These are phyloP conservation scores for Aureobasidium musti DNA, from an alignment of 2,329 filamentous ascomycete genomes.

Conservation along the genomic window DNA sequence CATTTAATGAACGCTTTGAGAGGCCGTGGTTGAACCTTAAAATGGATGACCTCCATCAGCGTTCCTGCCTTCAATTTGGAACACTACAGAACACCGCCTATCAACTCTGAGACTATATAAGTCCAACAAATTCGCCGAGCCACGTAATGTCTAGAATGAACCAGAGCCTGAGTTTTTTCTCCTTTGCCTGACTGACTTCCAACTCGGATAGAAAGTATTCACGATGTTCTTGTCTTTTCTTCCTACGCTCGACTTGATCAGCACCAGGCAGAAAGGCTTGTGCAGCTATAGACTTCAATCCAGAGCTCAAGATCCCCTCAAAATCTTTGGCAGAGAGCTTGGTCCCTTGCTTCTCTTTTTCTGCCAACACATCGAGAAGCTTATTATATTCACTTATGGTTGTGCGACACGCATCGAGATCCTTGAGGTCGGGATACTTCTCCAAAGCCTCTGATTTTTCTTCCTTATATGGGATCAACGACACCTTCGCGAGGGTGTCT, in stretches of 20 bases:
- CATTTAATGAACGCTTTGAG: neutral
- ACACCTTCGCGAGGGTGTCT: neutral
- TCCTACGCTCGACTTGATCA: neutral
- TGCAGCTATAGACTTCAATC: neutral
- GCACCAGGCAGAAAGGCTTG: neutral
- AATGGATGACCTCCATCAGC: neutral
- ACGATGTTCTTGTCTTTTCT: neutral
- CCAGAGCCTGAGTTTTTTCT: neutral
- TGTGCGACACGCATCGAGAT: neutral
- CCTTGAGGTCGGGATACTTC: neutral
- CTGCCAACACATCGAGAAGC: neutral
- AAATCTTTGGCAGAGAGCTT: neutral
- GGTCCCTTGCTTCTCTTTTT: neutral
- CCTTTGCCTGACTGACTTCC: neutral
- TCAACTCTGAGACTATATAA: too few species aligned
- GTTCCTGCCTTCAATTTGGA: neutral
- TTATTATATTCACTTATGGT: neutral
- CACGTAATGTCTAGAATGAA: neutral
- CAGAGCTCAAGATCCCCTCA: neutral
- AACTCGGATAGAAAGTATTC: neutral
- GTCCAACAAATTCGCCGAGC: neutral
- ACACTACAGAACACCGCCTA: neutral
- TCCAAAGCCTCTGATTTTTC: neutral
- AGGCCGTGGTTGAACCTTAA: constrained; percentile 21
- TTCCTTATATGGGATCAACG: neutral